phyloP scores from a whole-genome alignment of 148 eudicot species.

The Agrostemma githago region DNA sequence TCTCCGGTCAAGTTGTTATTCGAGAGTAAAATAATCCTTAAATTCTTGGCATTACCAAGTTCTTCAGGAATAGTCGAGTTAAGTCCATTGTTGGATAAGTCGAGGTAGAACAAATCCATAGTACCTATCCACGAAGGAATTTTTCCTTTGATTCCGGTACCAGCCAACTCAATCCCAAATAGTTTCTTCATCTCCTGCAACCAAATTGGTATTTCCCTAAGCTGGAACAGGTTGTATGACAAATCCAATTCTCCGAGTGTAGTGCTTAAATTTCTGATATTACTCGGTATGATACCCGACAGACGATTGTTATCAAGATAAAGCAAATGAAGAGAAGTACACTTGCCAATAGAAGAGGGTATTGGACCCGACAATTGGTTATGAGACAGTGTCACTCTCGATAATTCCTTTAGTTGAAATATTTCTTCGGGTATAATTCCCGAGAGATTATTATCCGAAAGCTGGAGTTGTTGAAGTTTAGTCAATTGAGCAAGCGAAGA shows the following conservation, averaged over 20 bases:
- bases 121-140: not conserved
- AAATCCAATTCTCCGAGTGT: too few relatives aligned
- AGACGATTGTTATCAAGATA: not conserved
- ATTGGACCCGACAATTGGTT: not conserved
- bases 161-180: not conserved
- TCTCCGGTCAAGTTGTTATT: conserved; percentile 43
- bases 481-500: not conserved
- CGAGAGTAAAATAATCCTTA: conserved; percentile 40
- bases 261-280: not conserved
- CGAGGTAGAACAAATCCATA: conserved; percentile 33
- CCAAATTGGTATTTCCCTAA: not conserved
- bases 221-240: not conserved
- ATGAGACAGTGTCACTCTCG: not conserved
- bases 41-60: conserved; percentile 38
- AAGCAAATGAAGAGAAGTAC: not conserved
- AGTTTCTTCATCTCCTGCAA: not conserved
- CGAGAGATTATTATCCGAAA: not conserved
- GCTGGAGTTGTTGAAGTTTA: not conserved
- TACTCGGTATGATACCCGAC: not conserved
- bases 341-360: not conserved
- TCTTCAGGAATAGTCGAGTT: conserved; percentile 64
- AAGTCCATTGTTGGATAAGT: conserved; percentile 54
- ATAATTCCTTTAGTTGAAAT: not conserved
- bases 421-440: not conserved
- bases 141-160: not conserved